Conservation (phyloP, 129 eudicot genomes). For the carrot (Daucus carota) region DNA sequence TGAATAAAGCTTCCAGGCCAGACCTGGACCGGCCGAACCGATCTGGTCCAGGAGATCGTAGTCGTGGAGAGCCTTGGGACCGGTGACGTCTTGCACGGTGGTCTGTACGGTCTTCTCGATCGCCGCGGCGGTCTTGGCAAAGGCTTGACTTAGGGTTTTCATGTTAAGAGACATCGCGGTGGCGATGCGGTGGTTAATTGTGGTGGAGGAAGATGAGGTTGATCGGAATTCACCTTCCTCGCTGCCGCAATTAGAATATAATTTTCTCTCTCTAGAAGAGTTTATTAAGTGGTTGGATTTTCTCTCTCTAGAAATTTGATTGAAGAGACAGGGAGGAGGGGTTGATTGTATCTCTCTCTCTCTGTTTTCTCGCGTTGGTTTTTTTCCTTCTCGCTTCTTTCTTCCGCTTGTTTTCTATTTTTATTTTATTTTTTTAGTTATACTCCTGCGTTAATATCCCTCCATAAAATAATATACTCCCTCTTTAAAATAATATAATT, state of each 20-base stretch:
- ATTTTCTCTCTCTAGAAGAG: neutral
- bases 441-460: too few relatives aligned
- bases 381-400: neutral
- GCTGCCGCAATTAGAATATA: neutral
- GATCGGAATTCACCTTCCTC: constrained; percentile 8
- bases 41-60: constrained; percentile 85
- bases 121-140: constrained; percentile 92
- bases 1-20: constrained; percentile 76
- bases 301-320: neutral
- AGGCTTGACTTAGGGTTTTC: constrained; percentile 91
- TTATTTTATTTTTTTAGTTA: too few relatives aligned
- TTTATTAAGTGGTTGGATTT: neutral
- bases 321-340: neutral
- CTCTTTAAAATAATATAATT: too few relatives aligned
- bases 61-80: constrained; percentile 82
- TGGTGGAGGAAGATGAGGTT: neutral
- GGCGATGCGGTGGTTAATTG: neutral
- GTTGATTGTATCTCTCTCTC: neutral
- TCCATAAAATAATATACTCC: too few relatives aligned
- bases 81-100: constrained; percentile 79
- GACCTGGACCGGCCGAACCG: constrained; percentile 95
- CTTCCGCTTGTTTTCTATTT: neutral
- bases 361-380: neutral
- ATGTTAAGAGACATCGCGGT: constrained; percentile 68
- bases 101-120: constrained; percentile 83